Conservation (phyloP, 2,329 filamentous ascomycete genomes). For the Talaromyces sp. region DNA sequence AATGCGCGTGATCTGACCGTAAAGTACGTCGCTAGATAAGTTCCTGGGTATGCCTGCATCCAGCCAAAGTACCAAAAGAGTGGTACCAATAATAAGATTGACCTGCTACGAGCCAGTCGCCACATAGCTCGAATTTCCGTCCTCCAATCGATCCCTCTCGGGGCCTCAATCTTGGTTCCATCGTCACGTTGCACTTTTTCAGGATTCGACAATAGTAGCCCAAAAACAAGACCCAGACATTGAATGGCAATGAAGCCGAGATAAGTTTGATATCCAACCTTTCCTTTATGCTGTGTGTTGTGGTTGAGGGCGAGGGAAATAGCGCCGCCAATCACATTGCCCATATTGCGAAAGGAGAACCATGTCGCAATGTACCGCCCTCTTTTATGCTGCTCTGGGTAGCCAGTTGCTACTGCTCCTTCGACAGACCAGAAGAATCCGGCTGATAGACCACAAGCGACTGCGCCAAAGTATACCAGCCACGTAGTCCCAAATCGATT, state of each 20-base stretch:
- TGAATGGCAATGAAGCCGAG: constrained; percentile 40
- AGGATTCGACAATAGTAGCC: constrained; percentile 48
- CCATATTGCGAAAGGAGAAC: constrained; percentile 53
- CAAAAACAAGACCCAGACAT: constrained; percentile 48
- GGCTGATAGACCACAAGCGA: constrained; percentile 49
- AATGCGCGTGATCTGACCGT: constrained; percentile 52
- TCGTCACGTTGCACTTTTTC: constrained; percentile 47
- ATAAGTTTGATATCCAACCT: constrained; percentile 47
- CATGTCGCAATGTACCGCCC: constrained; percentile 39
- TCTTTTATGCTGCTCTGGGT: constrained; percentile 48
- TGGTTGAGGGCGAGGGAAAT: constrained; percentile 54
- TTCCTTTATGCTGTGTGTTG: constrained; percentile 44
- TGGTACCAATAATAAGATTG: constrained; percentile 52
- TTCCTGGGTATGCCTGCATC: constrained; percentile 55
- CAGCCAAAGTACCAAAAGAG: constrained; percentile 47
- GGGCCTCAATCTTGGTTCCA: constrained; percentile 32
- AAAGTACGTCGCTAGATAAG: constrained; percentile 55
- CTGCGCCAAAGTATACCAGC: constrained; percentile 53
- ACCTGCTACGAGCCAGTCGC: constrained; percentile 43
- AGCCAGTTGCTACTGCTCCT: constrained; percentile 51
- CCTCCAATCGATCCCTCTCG: constrained; percentile 30
- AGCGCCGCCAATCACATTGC: constrained; percentile 53
- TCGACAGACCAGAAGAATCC: constrained; percentile 55
- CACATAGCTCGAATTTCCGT: constrained; percentile 41
- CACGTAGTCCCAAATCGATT: constrained; percentile 38